Evolutionary conservation across 2,329 filamentous ascomycete genomes (phyloP).

Genomic region (Phyllosticta citrichinensis): DNA sequence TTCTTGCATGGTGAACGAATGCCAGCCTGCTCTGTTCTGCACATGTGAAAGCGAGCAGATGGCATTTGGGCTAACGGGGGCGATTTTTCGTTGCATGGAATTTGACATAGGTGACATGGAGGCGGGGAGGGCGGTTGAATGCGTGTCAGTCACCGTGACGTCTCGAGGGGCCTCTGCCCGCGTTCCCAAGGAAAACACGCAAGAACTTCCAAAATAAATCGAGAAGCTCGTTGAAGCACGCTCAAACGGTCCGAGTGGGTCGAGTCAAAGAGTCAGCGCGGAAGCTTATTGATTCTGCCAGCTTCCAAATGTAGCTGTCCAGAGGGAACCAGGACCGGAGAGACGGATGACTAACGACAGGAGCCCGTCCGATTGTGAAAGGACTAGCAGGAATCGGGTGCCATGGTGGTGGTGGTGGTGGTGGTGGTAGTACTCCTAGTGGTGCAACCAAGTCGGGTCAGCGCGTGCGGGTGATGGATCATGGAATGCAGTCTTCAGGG

Average conservation of each 20-base stretch:
- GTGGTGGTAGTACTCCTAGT: neutral
- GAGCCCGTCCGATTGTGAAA: neutral
- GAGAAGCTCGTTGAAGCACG: neutral
- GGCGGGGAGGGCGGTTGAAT: neutral
- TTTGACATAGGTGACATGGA: no score
- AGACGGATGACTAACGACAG: neutral
- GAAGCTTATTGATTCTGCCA: neutral
- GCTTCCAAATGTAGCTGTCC: neutral
- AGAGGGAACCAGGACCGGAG: neutral
- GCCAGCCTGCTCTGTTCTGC: neutral
- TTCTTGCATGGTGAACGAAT: neutral
- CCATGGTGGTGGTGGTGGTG: neutral
- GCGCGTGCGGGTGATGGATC: neutral
- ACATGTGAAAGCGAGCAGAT: neutral
- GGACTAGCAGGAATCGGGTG: neutral
- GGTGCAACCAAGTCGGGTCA: neutral
- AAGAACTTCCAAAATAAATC: neutral
- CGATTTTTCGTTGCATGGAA: neutral
- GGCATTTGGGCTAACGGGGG: neutral
- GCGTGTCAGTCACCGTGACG: no score
- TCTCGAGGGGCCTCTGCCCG: no score
- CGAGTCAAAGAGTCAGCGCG: neutral
- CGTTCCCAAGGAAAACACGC: no score
- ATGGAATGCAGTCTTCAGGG: neutral
- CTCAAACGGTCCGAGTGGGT: neutral